These are phyloP conservation scores for Aspergillus bombycis DNA, from an alignment of 2,329 filamentous ascomycete species.

Conservation along the genomic window DNA sequence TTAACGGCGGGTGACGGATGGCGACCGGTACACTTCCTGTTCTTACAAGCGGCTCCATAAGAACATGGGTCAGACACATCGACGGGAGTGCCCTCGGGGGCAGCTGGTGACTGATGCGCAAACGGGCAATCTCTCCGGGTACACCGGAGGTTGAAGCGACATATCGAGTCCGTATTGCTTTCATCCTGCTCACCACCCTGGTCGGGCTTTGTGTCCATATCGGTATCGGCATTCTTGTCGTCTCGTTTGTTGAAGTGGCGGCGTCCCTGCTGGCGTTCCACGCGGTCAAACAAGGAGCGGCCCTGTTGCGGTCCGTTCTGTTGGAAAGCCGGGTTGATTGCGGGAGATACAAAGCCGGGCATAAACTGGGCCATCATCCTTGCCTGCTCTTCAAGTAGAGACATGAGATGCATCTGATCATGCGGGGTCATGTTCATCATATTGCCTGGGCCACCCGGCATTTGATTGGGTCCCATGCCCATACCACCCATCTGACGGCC, in stretches of 20 bases:
- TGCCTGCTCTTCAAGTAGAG: constrained; percentile 82
- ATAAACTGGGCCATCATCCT: constrained; percentile 79
- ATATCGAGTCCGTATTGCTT: constrained; percentile 67
- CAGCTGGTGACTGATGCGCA: constrained; percentile 91
- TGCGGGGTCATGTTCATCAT: constrained; percentile 64
- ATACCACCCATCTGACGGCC: constrained; percentile 52
- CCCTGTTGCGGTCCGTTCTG: constrained; percentile 49
- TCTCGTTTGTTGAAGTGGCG: constrained; percentile 60
- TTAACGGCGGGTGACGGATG: constrained; percentile 90
- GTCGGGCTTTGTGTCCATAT: constrained; percentile 46
- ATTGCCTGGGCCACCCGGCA: constrained; percentile 40
- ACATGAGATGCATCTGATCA: constrained; percentile 74
- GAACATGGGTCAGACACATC: constrained; percentile 80
- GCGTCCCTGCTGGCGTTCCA: constrained; percentile 51
- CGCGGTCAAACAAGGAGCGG: constrained; percentile 75
- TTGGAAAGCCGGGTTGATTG: constrained; percentile 58
- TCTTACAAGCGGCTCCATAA: constrained; percentile 92
- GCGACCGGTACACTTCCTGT: constrained; percentile 86
- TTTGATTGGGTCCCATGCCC: constrained; percentile 39
- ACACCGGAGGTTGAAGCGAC: constrained; percentile 88
- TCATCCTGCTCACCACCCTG: constrained; percentile 53
- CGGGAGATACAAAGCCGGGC: constrained; percentile 57
- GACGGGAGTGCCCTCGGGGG: constrained; percentile 73
- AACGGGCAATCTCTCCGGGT: constrained; percentile 89
- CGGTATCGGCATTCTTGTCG: constrained; percentile 31